Percentiles rank a stretch among this genome's conserved stretches.
phyloP scores from a whole-genome alignment of 2,329 filamentous ascomycete species.

The Trichoderma sp. region DNA sequence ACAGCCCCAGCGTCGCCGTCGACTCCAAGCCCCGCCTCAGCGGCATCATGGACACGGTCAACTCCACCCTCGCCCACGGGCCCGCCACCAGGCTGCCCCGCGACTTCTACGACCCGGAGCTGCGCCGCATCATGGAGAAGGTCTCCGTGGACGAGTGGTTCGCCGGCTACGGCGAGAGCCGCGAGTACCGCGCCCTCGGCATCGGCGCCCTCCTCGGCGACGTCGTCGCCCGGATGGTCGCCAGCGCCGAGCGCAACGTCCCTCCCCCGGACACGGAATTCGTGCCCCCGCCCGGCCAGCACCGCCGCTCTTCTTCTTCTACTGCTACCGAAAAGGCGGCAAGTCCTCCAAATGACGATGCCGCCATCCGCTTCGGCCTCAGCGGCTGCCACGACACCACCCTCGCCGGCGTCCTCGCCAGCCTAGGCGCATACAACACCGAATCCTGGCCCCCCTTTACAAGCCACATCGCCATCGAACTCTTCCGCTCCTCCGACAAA shows the following conservation, averaged over 20 bases:
- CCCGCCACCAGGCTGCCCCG: constrained; percentile 75
- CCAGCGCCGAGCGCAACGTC: constrained; percentile 57
- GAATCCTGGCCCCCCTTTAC: constrained; percentile 90
- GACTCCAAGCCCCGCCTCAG: constrained; percentile 82
- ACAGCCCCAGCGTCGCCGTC: constrained; percentile 70
- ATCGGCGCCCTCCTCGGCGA: constrained; percentile 86
- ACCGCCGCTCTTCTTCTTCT: background rate
- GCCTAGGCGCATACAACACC: constrained; percentile 74
- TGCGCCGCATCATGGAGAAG: constrained; percentile 68
- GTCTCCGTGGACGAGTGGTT: constrained; percentile 94
- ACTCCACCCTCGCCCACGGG: constrained; percentile 78
- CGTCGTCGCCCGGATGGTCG: constrained; percentile 74
- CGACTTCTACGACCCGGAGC: constrained; percentile 83
- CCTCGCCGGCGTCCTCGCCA: constrained; percentile 74
- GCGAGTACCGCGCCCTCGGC: constrained; percentile 85
- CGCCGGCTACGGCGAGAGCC: constrained; percentile 77
- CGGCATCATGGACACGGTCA: constrained; percentile 93
- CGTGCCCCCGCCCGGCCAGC: constrained; percentile 40
- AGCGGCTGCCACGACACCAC: constrained; percentile 94
- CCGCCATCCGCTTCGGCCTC: constrained; percentile 70
- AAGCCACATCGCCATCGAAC: constrained; percentile 85
- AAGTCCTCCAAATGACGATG: constrained; percentile 21
- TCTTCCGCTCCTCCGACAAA: constrained; percentile 65
- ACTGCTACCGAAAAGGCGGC: background rate
- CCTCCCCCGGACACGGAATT: constrained; percentile 52